Evolutionary conservation across 2,329 filamentous ascomycete species (phyloP).

Genomic region (Ophiostoma sp.): DNA sequence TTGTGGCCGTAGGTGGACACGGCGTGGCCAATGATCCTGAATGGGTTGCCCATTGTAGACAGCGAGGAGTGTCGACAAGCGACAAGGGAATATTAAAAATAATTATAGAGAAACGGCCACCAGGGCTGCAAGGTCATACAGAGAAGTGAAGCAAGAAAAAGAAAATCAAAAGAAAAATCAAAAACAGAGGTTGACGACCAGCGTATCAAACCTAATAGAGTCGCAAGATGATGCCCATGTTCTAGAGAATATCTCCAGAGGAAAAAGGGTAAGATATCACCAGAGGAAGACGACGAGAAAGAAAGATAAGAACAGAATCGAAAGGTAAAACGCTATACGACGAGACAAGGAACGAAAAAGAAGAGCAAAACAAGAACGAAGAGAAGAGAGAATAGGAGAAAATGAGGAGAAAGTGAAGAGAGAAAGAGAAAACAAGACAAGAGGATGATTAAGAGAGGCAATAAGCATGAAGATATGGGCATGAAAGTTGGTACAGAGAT

Average conservation of each 20-base stretch:
- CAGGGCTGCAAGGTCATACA: neutral
- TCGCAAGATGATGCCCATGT: neutral
- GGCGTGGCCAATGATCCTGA: slow-evolving; percentile 17
- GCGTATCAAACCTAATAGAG: neutral
- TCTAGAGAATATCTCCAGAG: neutral
- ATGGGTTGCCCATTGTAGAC: neutral
- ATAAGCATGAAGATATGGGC: neutral
- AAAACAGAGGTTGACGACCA: neutral
- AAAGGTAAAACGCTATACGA: too few relatives aligned
- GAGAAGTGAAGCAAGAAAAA: neutral
- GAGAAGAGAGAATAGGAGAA: neutral
- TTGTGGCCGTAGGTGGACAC: slow-evolving; percentile 23
- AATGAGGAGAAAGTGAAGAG: neutral
- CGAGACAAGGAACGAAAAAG: neutral
- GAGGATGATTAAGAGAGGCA: neutral
- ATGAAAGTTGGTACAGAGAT: neutral
- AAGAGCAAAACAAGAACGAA: neutral
- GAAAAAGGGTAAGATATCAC: neutral
- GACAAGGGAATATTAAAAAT: neutral
- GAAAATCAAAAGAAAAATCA: neutral
- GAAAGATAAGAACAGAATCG: neutral
- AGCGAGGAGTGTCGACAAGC: neutral
- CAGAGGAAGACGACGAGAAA: neutral
- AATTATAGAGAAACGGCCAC: neutral
- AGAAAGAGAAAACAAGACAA: neutral